Evolutionary conservation across 192 early-diverging fungal species (phyloP).

Genomic region (Umbelopsis isabellina): DNA sequence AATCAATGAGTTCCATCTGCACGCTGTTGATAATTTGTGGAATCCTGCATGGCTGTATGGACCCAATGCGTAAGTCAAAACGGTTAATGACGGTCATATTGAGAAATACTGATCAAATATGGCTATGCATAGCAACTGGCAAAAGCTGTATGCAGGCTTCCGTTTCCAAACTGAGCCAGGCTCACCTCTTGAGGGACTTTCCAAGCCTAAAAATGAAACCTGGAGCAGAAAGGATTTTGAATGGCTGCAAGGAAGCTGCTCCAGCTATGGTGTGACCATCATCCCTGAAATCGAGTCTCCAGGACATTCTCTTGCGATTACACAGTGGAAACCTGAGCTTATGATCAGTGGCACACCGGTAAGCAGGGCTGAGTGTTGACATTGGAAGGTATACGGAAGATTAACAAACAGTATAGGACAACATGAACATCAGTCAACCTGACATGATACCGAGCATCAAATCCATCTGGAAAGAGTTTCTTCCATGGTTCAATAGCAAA

Average conservation of each 20-base stretch:
- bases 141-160: constrained; percentile 15
- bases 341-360: constrained; percentile 15
- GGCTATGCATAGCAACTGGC: neutral
- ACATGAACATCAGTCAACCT: constrained; percentile 14
- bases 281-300: constrained; percentile 22
- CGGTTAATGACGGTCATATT: neutral
- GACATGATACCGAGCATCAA: constrained; percentile 23
- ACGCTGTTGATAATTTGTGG: constrained; percentile 23
- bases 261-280: constrained; percentile 10
- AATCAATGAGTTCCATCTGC: constrained; percentile 22
- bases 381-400: neutral
- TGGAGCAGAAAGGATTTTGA: constrained; percentile 20
- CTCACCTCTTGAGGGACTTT: constrained; percentile 5
- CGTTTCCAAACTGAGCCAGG: constrained; percentile 18
- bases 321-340: constrained; percentile 18
- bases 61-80: constrained; percentile 3
- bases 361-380: neutral
- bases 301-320: constrained; percentile 6
- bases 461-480: constrained; percentile 24
- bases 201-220: constrained; percentile 2
- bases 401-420: neutral
- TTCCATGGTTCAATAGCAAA: constrained; percentile 16
- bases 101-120: too few species aligned
- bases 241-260: neutral
- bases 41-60: constrained; percentile 17